Percentiles rank a stretch among this genome's conserved stretches.
Evolutionary conservation across 148 eudicot species (phyloP).

Genomic region (Simmondsia chinensis): DNA sequence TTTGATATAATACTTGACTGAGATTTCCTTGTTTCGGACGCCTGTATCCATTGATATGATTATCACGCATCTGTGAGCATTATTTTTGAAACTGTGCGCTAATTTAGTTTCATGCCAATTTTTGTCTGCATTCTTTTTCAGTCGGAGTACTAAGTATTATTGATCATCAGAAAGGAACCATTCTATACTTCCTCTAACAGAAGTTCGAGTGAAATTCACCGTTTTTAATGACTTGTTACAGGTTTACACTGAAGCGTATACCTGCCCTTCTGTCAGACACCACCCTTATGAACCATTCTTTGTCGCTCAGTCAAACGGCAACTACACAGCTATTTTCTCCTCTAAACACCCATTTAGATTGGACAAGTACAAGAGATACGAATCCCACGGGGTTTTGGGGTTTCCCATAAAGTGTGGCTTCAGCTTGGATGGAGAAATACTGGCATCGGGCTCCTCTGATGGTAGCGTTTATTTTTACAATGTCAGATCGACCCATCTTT

Average conservation of each 20-base stretch:
- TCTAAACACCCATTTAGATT: constrained; percentile 62
- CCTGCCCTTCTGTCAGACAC: constrained; percentile 62
- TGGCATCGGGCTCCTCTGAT: constrained; percentile 77
- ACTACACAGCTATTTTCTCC: constrained; percentile 82
- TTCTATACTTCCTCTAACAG: no score
- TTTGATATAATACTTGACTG: no score
- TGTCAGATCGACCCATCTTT: constrained; percentile 38
- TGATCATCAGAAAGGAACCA: no score
- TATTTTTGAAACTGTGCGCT: no score
- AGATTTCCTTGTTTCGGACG: no score
- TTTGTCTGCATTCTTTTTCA: no score
- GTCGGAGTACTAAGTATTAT: no score
- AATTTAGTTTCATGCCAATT: no score
- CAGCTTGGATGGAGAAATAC: constrained; percentile 50
- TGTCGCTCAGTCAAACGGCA: constrained; percentile 87
- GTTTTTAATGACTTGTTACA: constrained; percentile 6
- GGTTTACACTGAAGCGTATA: constrained; percentile 75
- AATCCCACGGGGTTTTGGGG: constrained; percentile 63
- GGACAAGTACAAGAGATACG: constrained; percentile 73
- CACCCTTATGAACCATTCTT: constrained; percentile 66
- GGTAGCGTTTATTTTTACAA: constrained; percentile 52
- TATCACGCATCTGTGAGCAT: no score
- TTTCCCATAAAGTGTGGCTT: constrained; percentile 79
- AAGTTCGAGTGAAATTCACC: no score
- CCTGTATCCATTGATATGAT: no score